Evolutionary conservation across 495 filamentous ascomycete species (phyloP).

Genomic region (Penicillium steckii): DNA sequence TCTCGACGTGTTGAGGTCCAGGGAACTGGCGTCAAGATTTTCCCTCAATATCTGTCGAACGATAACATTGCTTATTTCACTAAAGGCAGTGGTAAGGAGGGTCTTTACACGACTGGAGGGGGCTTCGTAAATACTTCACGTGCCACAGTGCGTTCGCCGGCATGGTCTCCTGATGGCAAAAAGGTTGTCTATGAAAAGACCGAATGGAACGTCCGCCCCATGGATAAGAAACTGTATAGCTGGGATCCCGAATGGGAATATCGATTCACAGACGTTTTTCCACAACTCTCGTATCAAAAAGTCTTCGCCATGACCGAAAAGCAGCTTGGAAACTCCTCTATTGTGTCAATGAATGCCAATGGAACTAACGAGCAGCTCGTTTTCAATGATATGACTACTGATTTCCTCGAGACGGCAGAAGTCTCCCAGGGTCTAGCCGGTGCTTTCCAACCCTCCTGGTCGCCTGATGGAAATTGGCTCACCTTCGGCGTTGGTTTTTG

Average conservation of each 20-base stretch:
- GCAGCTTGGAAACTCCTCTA: slow-evolving; percentile 29
- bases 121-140: slow-evolving; percentile 15
- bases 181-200: slow-evolving; percentile 30
- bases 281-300: slow-evolving; percentile 20
- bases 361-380: slow-evolving; percentile 8
- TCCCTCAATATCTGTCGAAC: slow-evolving; percentile 24
- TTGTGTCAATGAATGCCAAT: slow-evolving; percentile 17
- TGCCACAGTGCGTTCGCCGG: slow-evolving; percentile 20
- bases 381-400: slow-evolving; percentile 10
- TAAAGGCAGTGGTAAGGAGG: slow-evolving; percentile 21
- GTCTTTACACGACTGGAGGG: slow-evolving; percentile 21
- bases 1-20: slow-evolving; percentile 14
- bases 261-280: slow-evolving; percentile 36
- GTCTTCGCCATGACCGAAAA: slow-evolving; percentile 27
- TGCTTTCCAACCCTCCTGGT: slow-evolving; percentile 31
- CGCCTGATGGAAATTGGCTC: slow-evolving; percentile 28
- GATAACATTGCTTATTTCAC: slow-evolving; percentile 22
- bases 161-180: slow-evolving; percentile 30
- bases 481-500: slow-evolving; percentile 31
- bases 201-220: slow-evolving; percentile 21
- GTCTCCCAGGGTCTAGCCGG: slow-evolving; percentile 18
- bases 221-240: slow-evolving; percentile 28
- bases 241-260: slow-evolving; percentile 35
- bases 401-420: slow-evolving; percentile 5
- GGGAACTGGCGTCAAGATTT: slow-evolving; percentile 23